phyloP scores from a whole-genome alignment of 106 monocot species.

The Acorus gramineus region DNA sequence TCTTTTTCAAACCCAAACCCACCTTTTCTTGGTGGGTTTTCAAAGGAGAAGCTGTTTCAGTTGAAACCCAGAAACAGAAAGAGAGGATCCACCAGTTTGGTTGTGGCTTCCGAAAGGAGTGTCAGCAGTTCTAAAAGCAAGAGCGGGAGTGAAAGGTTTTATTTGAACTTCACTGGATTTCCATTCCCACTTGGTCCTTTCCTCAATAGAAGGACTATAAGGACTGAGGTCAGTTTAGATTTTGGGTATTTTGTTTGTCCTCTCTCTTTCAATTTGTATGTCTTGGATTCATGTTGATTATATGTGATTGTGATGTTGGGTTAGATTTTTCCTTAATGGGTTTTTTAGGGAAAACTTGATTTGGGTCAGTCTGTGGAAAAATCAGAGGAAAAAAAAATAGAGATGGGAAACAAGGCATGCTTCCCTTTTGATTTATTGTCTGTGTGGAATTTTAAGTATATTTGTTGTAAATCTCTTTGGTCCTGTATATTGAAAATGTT shows the following conservation, averaged over 20 bases:
- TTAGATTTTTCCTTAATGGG: too few relatives aligned
- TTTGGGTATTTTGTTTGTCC: not conserved
- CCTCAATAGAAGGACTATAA: slow-evolving; percentile 72
- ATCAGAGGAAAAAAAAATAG: too few relatives aligned
- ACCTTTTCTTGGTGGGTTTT: slow-evolving; percentile 17
- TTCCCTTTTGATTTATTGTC: too few relatives aligned
- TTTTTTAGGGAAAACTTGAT: too few relatives aligned
- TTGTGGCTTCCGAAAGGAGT: slow-evolving; percentile 28
- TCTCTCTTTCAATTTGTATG: too few relatives aligned
- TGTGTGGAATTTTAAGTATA: too few relatives aligned
- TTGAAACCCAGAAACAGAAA: slow-evolving; percentile 4
- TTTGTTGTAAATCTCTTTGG: too few relatives aligned
- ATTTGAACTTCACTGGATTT: slow-evolving; percentile 93
- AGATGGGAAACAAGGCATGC: too few relatives aligned
- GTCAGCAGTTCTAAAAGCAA: not conserved
- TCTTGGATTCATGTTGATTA: too few relatives aligned
- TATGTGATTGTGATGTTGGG: too few relatives aligned
- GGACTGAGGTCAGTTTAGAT: slow-evolving; percentile 58
- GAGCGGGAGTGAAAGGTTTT: slow-evolving; percentile 55
- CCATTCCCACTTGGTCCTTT: slow-evolving; percentile 96
- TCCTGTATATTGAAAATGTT: too few relatives aligned
- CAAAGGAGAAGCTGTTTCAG: slow-evolving; percentile 7
- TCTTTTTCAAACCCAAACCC: slow-evolving; percentile 4
- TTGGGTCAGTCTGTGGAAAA: too few relatives aligned
- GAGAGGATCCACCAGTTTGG: slow-evolving; percentile 7